Evolutionary conservation across 2,329 filamentous ascomycete genomes (phyloP), one percentile per base, ranked within the genome.

Genomic region (Whalleya microplaca): DNA sequence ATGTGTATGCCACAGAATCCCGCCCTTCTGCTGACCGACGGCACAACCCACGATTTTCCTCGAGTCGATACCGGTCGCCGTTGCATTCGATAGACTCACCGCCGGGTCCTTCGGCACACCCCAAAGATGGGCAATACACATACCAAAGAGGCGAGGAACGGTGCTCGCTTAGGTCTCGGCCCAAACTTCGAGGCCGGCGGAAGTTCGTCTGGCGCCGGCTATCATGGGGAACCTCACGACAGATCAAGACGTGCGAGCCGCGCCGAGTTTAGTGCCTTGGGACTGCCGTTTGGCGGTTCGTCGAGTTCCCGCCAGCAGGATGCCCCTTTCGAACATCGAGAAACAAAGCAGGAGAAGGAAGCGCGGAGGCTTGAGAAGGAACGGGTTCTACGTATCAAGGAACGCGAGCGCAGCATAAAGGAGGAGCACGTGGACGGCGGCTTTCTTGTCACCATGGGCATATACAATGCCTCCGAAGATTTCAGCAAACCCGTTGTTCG

Each of bases 381-480:
- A 73, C 86, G 91, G 45, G 78, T 83, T 16, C 81, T 84, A 40
- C 83, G 95, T 55, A 76, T 89, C 43, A 92, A 92, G 72, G 95
- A 99, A 72, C 85, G 95, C 46, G 93, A 96, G 73, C 84, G 90
- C 63, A 99, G 95, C 70, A 86, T 98, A 77, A 87, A 82, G 62
- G 93, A 97, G 67, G 95, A 99, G 71, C 86, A 93, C 72, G 90
- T 98, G 2, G 95, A 99, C 73, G 95, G 95, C 19, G 95, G 95
- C 20, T 99, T 88, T 76, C 78, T 99, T 46, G 95, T 99, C 29
- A 99, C 95, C 0, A 85, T 96, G 70, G 95, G 95, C 37, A 91
- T 93, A 48, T 99, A 99, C 71, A 94, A 91, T 20, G 93, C 94
- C 0, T 79, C 86, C 0, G 95, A 99, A 75, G 95, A 99, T 75